These are phyloP conservation scores for Trametes sanguinea DNA, from an alignment of 768 basidiomycete species.

Conservation along the genomic window DNA sequence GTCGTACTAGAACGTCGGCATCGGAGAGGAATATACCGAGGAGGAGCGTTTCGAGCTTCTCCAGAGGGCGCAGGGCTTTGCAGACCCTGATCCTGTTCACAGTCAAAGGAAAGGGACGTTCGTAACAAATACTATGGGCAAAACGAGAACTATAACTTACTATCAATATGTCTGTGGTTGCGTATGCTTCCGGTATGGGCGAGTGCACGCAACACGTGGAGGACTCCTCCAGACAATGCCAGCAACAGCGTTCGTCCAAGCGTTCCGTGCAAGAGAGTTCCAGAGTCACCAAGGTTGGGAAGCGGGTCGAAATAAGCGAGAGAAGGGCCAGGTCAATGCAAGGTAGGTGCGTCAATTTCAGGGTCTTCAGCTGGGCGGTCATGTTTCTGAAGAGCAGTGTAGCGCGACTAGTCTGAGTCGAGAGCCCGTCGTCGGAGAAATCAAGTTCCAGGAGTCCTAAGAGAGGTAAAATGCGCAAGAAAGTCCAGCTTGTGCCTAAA, in stretches of 20 bases:
- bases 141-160: constrained; percentile 42
- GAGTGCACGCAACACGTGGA: constrained; percentile 57
- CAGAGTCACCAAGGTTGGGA: constrained; percentile 50
- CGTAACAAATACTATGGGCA: not conserved
- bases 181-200: constrained; percentile 56
- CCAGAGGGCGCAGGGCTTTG: constrained; percentile 47
- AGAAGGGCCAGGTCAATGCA: constrained; percentile 56
- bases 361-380: constrained; percentile 42
- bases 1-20: constrained; percentile 48
- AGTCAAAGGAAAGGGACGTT: not conserved
- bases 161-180: constrained; percentile 45
- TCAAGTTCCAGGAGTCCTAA: constrained; percentile 20
- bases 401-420: constrained; percentile 26
- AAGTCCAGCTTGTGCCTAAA: constrained; percentile 10
- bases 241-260: constrained; percentile 59
- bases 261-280: constrained; percentile 62
- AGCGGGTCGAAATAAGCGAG: constrained; percentile 43
- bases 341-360: constrained; percentile 58
- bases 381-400: constrained; percentile 29
- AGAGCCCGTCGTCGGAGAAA: constrained; percentile 28
- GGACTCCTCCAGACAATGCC: constrained; percentile 65
- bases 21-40: constrained; percentile 67
- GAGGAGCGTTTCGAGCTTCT: constrained; percentile 49
- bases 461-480: constrained; percentile 4
- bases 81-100: constrained; percentile 44